phyloP scores from a whole-genome alignment of 306 rosid genomes.

The Psophocarpus tetragonolobus region DNA sequence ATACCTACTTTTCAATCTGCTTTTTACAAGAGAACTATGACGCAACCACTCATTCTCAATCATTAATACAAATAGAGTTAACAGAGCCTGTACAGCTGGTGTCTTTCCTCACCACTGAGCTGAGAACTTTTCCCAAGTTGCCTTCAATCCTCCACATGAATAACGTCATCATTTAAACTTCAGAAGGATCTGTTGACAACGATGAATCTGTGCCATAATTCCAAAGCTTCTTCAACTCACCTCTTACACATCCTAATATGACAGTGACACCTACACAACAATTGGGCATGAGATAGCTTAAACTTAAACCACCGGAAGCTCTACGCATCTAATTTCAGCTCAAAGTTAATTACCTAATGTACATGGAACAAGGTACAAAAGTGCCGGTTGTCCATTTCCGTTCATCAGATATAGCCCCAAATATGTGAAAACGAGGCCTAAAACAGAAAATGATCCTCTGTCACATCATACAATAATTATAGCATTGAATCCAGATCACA shows the following conservation, averaged over 20 bases:
- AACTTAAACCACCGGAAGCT: background rate
- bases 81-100: constrained; percentile 27
- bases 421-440: constrained; percentile 80
- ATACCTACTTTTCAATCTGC: background rate
- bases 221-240: constrained; percentile 83
- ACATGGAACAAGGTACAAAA: constrained; percentile 97
- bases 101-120: constrained; percentile 12
- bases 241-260: constrained; percentile 63
- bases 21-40: constrained; percentile 29
- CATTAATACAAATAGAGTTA: constrained; percentile 18
- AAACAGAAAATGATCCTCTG: constrained; percentile 31
- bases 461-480: constrained; percentile 18
- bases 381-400: constrained; percentile 97
- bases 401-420: constrained; percentile 84
- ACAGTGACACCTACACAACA: constrained; percentile 57
- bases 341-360: constrained; percentile 70
- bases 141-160: constrained; percentile 18
- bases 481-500: constrained; percentile 10
- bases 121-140: constrained; percentile 4
- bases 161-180: constrained; percentile 30
- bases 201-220: constrained; percentile 54
- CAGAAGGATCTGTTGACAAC: constrained; percentile 36
- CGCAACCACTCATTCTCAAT: background rate
- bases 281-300: constrained; percentile 9
- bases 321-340: constrained; percentile 1